Evolutionary conservation across 805 yeast species (phyloP), one percentile per base, ranked within the genome.

Genomic region (Kockiozyma suomiensis): DNA sequence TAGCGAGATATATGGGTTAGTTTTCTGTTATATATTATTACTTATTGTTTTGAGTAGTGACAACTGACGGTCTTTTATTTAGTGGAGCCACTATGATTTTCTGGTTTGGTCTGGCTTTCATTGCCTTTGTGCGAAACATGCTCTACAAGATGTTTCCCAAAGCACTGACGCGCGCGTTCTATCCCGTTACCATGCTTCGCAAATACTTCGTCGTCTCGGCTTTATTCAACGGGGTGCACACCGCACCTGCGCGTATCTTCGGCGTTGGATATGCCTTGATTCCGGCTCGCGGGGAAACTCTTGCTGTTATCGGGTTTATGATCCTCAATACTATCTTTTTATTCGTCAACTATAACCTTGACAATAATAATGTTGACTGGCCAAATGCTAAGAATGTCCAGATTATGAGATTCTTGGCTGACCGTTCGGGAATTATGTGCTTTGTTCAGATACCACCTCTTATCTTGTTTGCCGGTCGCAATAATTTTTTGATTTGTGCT

Each of bases 381-480:
- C 50, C 57, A 4, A 32, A 49, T 28, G 30, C 45, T n/a, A 21
- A 25, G 28, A 23, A 37, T 25, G 38, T 52, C 26, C 61, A 59
- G 56, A 30, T 41, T 30, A 26, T 21, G 17, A 55, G 62, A 2
- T 55, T 23, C 42, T 12, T 41, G 28, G 47, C 54, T 19, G 60
- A 55, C 45, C 45, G 60, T 17, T 23, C 78, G 1, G 77, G 74
- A 0, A 56, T 64, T 33, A 38, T 70, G 28, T 54, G 68, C 0
- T 51, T 66, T 41, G 62, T 45, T 37, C 62, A 54, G 37, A 28
- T 85, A 58, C 92, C 93, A 0, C 70, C 80, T 4, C 71, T 85
- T 17, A 80, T 82, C 60, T 72, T 86, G 56, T 85, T 88, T 72
- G 89, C 90, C 3, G 86, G 87, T 33, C 77, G 94, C 68, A 89